Percentiles rank a stretch among this genome's conserved stretches.
Conservation (phyloP, 345 rosid species). For the Salix purpurea region DNA sequence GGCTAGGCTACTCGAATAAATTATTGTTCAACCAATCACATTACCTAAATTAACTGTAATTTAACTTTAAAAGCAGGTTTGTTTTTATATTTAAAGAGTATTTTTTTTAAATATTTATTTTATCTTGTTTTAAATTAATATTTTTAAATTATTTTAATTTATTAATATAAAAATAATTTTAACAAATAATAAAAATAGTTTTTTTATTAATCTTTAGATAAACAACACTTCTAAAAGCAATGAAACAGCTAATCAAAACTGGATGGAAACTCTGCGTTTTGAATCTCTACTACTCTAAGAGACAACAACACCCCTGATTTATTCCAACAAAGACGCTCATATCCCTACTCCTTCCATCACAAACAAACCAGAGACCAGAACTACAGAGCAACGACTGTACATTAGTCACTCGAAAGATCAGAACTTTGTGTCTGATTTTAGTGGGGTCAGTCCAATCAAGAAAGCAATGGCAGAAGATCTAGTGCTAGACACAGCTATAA, state of each 20-base stretch:
- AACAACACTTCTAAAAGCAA: too few relatives aligned
- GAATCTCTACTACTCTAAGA: background rate
- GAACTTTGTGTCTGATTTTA: background rate
- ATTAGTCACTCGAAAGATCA: background rate
- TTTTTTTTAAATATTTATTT: too few relatives aligned
- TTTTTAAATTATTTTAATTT: too few relatives aligned
- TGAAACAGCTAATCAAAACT: background rate
- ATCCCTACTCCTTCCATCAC: background rate
- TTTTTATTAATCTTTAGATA: too few relatives aligned
- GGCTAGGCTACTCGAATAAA: too few relatives aligned
- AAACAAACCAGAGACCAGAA: background rate
- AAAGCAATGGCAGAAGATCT: slow-evolving; percentile 83
- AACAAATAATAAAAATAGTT: too few relatives aligned
- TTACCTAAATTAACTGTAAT: too few relatives aligned
- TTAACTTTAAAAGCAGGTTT: too few relatives aligned
- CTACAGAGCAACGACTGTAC: background rate
- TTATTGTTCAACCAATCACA: too few relatives aligned
- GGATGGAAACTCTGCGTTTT: background rate
- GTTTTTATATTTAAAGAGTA: too few relatives aligned
- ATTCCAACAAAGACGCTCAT: background rate
- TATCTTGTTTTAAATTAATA: too few relatives aligned
- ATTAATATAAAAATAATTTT: too few relatives aligned
- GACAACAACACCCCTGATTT: background rate
- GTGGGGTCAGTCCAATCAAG: background rate
- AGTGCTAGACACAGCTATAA: slow-evolving; percentile 90